These are phyloP conservation scores for Leucosporidium yakuticum DNA, from an alignment of 768 basidiomycete genomes.

Conservation along the genomic window DNA sequence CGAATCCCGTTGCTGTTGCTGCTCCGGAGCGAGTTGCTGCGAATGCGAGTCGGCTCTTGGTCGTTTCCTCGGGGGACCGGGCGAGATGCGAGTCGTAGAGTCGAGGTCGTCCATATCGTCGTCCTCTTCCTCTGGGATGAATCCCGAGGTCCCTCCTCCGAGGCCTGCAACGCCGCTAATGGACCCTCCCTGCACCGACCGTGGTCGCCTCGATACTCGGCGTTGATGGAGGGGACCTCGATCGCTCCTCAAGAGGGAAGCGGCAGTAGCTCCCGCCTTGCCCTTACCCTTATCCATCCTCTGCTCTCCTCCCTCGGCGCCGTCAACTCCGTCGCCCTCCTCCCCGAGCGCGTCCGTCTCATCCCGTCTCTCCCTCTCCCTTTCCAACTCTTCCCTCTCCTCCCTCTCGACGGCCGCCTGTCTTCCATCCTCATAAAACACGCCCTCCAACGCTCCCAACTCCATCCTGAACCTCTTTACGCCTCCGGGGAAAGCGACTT, in stretches of 20 bases:
- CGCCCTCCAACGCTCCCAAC: constrained; percentile 18
- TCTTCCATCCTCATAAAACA: constrained; percentile 6
- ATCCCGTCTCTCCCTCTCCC: too few relatives aligned
- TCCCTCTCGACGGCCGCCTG: constrained; percentile 1
- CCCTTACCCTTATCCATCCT: constrained; percentile 12
- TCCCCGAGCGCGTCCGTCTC: background rate
- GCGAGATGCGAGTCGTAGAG: constrained; percentile 3
- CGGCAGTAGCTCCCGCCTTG: background rate
- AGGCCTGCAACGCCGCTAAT: too few relatives aligned
- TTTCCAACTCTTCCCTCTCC: background rate
- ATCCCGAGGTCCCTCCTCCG: too few relatives aligned
- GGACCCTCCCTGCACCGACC: too few relatives aligned
- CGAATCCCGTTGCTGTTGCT: background rate
- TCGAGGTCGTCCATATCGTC: background rate
- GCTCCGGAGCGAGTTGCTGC: too few relatives aligned
- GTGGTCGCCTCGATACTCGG: too few relatives aligned
- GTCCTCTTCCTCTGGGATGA: background rate
- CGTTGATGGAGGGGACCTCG: too few relatives aligned
- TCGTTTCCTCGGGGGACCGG: constrained; percentile 28
- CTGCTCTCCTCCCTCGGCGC: background rate
- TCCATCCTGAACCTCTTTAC: constrained; percentile 12
- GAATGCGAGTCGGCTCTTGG: constrained; percentile 7
- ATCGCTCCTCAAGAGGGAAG: too few relatives aligned
- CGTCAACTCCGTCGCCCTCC: background rate
- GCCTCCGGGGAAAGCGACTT: constrained; percentile 6